phyloP scores from a whole-genome alignment of 2,329 filamentous ascomycete genomes.

The Escovopsis sp. region DNA sequence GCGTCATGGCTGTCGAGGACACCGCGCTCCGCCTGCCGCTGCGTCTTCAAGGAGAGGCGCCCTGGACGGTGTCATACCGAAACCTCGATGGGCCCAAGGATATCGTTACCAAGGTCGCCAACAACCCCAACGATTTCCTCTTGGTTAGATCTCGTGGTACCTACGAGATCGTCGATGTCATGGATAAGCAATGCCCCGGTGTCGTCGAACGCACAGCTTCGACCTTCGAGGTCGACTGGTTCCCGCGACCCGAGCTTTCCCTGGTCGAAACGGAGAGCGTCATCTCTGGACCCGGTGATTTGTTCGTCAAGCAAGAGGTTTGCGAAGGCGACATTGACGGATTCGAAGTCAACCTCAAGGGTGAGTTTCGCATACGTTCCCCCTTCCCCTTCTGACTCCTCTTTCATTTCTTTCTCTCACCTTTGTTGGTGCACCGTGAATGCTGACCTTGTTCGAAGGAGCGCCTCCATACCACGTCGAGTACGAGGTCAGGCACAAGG shows the following conservation, averaged over 20 bases:
- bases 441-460: constrained; percentile 32
- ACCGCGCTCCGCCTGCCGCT: constrained; percentile 62
- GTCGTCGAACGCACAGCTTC: constrained; percentile 59
- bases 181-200: constrained; percentile 70
- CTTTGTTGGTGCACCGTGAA: neutral
- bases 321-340: constrained; percentile 91
- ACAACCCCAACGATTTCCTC: constrained; percentile 51
- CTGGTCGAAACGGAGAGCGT: constrained; percentile 52
- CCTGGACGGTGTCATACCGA: constrained; percentile 68
- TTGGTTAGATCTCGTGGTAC: constrained; percentile 51
- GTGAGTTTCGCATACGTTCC: constrained; percentile 28
- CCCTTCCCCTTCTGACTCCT: neutral
- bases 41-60: constrained; percentile 69
- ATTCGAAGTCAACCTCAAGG: constrained; percentile 66
- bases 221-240: constrained; percentile 71
- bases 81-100: constrained; percentile 41
- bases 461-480: constrained; percentile 69
- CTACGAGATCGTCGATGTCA: constrained; percentile 67
- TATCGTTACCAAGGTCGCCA: constrained; percentile 33
- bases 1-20: constrained; percentile 61
- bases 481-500: constrained; percentile 65
- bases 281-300: constrained; percentile 24
- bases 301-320: constrained; percentile 62
- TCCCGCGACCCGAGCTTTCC: constrained; percentile 59
- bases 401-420: too few relatives aligned